Evolutionary conservation across 2,329 filamentous ascomycete species (phyloP).

Genomic region (Colletotrichum gigasporum): DNA sequence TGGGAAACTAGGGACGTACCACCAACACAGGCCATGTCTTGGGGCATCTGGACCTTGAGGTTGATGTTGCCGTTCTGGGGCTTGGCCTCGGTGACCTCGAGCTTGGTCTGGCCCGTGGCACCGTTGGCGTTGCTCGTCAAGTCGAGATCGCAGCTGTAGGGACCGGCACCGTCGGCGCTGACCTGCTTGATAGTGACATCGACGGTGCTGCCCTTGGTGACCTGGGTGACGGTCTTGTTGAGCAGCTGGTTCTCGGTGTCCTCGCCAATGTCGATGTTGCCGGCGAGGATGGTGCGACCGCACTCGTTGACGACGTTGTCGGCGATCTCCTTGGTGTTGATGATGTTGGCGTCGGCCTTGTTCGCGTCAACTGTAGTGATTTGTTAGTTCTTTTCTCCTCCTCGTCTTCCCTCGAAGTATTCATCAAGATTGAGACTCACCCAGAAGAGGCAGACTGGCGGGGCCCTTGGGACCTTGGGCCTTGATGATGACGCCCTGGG

Average conservation of each 20-base stretch:
- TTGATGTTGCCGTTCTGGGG: constrained; percentile 64
- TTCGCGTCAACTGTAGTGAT: constrained; percentile 68
- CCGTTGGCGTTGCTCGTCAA: constrained; percentile 55
- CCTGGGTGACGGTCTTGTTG: constrained; percentile 57
- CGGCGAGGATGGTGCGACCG: constrained; percentile 67
- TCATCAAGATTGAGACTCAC: constrained; percentile 37
- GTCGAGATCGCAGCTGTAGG: constrained; percentile 64
- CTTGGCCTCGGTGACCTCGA: constrained; percentile 65
- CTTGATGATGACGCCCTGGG: constrained; percentile 57
- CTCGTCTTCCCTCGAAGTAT: neutral
- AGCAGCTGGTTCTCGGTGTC: constrained; percentile 62
- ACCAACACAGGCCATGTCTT: constrained; percentile 58
- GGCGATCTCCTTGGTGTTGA: constrained; percentile 63
- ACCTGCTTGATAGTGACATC: constrained; percentile 63
- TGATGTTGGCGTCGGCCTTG: constrained; percentile 72
- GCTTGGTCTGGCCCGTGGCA: constrained; percentile 52
- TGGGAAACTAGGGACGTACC: constrained; percentile 43
- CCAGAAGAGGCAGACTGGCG: constrained; percentile 57
- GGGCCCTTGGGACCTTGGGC: constrained; percentile 56
- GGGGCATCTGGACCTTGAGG: constrained; percentile 63
- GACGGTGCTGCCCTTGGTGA: constrained; percentile 54
- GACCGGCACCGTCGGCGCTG: constrained; percentile 62
- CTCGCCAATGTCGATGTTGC: constrained; percentile 70
- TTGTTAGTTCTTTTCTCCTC: constrained; percentile 48
- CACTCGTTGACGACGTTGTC: constrained; percentile 66